Conservation (phyloP, 768 basidiomycete genomes). For the Leccinum uliginosum region DNA sequence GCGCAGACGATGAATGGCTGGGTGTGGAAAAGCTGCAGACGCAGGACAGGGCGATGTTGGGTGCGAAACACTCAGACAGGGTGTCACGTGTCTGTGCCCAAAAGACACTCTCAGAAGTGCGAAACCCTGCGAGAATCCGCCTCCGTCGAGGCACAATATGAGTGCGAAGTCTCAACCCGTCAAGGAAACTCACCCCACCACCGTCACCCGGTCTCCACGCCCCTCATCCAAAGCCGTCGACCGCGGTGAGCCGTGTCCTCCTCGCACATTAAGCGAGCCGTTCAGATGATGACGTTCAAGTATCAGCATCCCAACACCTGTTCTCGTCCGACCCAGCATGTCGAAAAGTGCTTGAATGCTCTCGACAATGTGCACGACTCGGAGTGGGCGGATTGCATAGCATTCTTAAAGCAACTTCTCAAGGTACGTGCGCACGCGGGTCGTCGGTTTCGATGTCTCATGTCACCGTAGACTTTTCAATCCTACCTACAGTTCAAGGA, state of each 20-base stretch:
- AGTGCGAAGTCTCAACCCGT: constrained; percentile 10
- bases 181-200: constrained; percentile 20
- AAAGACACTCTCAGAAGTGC: neutral
- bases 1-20: constrained; percentile 49
- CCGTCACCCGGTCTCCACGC: constrained; percentile 7
- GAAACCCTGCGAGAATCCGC: constrained; percentile 11
- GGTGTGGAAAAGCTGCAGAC: constrained; percentile 56
- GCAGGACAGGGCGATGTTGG: constrained; percentile 51
- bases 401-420: constrained; percentile 89
- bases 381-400: constrained; percentile 99
- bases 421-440: constrained; percentile 50
- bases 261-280: neutral
- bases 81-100: neutral
- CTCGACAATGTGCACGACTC: constrained; percentile 96
- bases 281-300: neutral
- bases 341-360: constrained; percentile 87
- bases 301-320: constrained; percentile 48
- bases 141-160: constrained; percentile 17
- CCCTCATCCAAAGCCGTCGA: constrained; percentile 20
- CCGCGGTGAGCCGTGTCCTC: constrained; percentile 27
- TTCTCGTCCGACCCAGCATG: constrained; percentile 81
- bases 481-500: constrained; percentile 92
- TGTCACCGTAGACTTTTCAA: constrained; percentile 73
- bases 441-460: neutral
- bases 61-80: constrained; percentile 33